A percentile compares a stretch with the other conserved stretches of the same genome.
phyloP scores from a whole-genome alignment of 306 rosid genomes.

The Dalbergia cochinchinensis region DNA sequence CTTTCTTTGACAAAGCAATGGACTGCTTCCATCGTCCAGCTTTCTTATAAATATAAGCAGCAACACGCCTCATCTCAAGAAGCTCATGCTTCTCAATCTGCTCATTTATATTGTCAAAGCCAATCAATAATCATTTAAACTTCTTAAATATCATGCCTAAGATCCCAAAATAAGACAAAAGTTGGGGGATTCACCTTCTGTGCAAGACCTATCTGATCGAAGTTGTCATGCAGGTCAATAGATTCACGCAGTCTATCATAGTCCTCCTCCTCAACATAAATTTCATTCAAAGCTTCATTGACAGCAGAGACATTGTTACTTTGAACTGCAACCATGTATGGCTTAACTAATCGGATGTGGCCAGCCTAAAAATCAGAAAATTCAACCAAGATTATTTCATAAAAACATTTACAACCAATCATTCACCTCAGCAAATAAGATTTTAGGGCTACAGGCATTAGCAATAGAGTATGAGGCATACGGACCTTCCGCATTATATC shows the following conservation, averaged over 20 bases:
- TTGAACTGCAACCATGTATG: constrained; percentile 92
- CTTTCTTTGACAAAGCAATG: constrained; percentile 87
- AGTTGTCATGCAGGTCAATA: constrained; percentile 79
- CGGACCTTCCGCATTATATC: constrained; percentile 87
- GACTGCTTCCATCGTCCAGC: constrained; percentile 96
- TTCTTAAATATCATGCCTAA: neutral
- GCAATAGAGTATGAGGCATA: constrained; percentile 10
- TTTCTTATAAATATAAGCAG: constrained; percentile 84
- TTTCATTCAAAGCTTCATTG: constrained; percentile 86
- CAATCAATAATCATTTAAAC: constrained; percentile 26
- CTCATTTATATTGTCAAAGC: constrained; percentile 4
- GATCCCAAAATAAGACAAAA: constrained; percentile 36
- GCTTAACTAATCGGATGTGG: constrained; percentile 80
- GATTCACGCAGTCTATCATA: constrained; percentile 88
- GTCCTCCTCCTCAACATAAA: constrained; percentile 88
- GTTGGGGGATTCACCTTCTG: constrained; percentile 62
- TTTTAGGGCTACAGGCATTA: neutral
- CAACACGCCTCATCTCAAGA: constrained; percentile 93
- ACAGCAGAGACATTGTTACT: constrained; percentile 90
- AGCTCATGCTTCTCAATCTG: constrained; percentile 93
- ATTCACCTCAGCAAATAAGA: constrained; percentile 25
- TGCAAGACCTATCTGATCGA: constrained; percentile 88
- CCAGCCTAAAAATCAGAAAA: constrained; percentile 65
- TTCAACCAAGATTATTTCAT: neutral
- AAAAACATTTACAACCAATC: neutral